phyloP scores from a whole-genome alignment of 495 filamentous ascomycete genomes.

The Penicillium maclennaniae region DNA sequence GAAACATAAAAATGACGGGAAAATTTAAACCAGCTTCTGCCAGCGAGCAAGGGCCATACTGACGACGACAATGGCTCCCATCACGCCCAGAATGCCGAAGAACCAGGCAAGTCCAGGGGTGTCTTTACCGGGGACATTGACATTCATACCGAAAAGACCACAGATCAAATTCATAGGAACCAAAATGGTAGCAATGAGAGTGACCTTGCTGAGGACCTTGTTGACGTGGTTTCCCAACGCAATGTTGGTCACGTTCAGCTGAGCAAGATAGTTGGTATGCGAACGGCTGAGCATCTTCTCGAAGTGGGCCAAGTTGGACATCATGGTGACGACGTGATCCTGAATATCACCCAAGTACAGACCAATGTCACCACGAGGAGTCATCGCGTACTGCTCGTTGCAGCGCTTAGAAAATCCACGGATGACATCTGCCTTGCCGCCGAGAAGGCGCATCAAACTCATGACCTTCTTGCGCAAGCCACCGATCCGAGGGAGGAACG shows the following conservation, averaged over 20 bases:
- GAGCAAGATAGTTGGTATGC: conserved; percentile 95
- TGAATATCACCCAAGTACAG: conserved; percentile 96
- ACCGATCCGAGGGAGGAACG: conserved; percentile 83
- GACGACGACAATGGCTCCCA: conserved; percentile 55
- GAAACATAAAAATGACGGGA: background rate
- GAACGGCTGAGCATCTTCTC: conserved; percentile 95
- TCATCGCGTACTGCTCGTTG: conserved; percentile 93
- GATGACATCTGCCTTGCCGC: conserved; percentile 96
- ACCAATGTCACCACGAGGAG: conserved; percentile 91
- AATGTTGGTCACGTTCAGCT: conserved; percentile 87
- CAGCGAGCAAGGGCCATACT: conserved; percentile 47
- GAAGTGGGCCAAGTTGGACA: conserved; percentile 89
- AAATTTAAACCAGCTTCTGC: conserved; percentile 38
- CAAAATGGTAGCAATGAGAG: conserved; percentile 88
- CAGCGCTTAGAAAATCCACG: conserved; percentile 96
- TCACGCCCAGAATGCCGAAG: conserved; percentile 71
- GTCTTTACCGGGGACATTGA: conserved; percentile 68
- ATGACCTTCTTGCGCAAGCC: conserved; percentile 91
- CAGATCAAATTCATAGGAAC: conserved; percentile 96
- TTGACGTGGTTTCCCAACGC: conserved; percentile 77
- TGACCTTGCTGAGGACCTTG: conserved; percentile 86
- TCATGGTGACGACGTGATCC: conserved; percentile 99
- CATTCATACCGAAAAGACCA: conserved; percentile 98
- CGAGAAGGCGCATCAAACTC: conserved; percentile 84
- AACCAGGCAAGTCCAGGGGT: conserved; percentile 62